phyloP scores from a whole-genome alignment of 768 basidiomycete species.

The Cystofilobasidium ferigula region DNA sequence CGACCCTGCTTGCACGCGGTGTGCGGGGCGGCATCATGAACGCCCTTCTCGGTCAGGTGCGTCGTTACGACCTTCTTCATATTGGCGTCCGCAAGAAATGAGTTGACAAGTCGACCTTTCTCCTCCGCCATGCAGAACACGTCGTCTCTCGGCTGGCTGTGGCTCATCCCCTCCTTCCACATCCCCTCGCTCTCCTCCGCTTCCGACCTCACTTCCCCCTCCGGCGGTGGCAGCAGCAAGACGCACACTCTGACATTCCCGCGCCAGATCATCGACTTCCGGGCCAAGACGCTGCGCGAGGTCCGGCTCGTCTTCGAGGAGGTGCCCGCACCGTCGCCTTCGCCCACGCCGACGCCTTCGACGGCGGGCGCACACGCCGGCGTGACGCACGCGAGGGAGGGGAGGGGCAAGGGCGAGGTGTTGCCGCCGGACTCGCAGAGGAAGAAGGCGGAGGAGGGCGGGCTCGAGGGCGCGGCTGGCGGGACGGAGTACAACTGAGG shows the following conservation, averaged over 20 bases:
- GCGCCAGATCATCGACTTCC: constrained; percentile 20
- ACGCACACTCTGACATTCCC: constrained; percentile 22
- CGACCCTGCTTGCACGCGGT: background rate
- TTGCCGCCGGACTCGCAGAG: background rate
- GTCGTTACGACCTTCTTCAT: constrained; percentile 16
- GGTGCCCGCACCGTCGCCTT: background rate
- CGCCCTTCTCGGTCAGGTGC: constrained; percentile 17
- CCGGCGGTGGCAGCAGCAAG: background rate
- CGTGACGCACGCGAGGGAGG: background rate
- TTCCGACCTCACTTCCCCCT: background rate
- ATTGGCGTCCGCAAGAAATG: constrained; percentile 26
- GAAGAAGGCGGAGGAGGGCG: background rate
- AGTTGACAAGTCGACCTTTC: constrained; percentile 29
- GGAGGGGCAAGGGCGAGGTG: background rate
- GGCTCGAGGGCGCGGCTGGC: background rate
- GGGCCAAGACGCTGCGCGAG: constrained; percentile 7
- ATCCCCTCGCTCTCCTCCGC: constrained; percentile 47
- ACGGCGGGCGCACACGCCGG: too few species aligned
- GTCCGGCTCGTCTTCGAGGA: constrained; percentile 22
- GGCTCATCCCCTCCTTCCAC: constrained; percentile 78
- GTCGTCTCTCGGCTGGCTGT: constrained; percentile 71
- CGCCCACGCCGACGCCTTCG: background rate
- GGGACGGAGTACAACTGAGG: constrained; percentile 2
- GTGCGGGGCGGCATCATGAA: constrained; percentile 13
- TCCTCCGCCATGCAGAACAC: constrained; percentile 29